phyloP scores from a whole-genome alignment of 179 eudicot genomes.

The Carnegiea gigantea region DNA sequence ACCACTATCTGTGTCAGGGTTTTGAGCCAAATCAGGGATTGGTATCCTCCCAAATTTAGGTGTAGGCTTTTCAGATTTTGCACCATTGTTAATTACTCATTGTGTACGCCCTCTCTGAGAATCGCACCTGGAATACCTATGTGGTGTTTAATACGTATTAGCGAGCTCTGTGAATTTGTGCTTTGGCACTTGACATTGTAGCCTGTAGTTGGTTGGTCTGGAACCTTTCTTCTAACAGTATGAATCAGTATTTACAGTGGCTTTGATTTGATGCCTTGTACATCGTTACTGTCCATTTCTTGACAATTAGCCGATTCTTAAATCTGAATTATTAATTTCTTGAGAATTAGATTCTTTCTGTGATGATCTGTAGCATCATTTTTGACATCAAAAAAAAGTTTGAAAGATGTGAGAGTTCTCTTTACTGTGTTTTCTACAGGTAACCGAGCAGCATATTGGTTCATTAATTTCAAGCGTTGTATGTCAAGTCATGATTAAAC shows the following conservation, averaged over 20 bases:
- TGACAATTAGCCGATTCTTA: neutral
- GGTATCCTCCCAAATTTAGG: neutral
- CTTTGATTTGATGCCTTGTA: neutral
- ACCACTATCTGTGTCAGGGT: neutral
- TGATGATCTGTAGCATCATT: neutral
- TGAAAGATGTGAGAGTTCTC: no score
- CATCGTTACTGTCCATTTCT: neutral
- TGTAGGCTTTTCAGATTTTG: neutral
- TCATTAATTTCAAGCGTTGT: no score
- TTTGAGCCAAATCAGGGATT: neutral
- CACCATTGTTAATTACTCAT: neutral
- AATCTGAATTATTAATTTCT: neutral
- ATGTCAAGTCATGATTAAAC: no score
- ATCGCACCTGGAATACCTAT: neutral
- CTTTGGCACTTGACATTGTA: neutral
- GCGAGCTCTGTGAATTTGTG: conserved; percentile 16
- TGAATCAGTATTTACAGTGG: neutral
- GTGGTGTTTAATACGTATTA: neutral
- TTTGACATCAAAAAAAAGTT: no score
- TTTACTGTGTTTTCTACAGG: no score
- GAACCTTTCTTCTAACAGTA: conserved; percentile 1
- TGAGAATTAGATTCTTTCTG: neutral
- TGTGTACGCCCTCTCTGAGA: neutral
- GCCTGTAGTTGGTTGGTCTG: neutral
- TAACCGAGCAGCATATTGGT: no score